phyloP scores from a whole-genome alignment of 306 rosid genomes.

The Gillenia trifoliata region DNA sequence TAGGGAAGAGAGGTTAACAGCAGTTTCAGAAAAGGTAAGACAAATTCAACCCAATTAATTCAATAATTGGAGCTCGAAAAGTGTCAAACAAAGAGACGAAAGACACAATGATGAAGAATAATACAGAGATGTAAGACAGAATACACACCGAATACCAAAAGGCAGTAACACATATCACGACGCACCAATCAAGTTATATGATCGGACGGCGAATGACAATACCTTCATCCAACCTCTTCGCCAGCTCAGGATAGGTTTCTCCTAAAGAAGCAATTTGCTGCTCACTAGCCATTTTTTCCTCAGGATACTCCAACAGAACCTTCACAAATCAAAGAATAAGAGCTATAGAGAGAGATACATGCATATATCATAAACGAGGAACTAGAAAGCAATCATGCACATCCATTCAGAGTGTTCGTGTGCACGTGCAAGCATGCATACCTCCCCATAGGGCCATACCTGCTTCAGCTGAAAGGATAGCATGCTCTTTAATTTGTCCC shows the following conservation, averaged over 20 bases:
- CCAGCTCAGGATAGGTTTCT: conserved; percentile 61
- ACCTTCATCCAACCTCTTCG: conserved; percentile 82
- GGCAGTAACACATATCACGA: neutral
- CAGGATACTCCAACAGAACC: conserved; percentile 81
- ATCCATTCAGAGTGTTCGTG: neutral
- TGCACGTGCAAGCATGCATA: conserved; percentile 6
- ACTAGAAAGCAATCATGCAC: neutral
- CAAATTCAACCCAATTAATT: neutral
- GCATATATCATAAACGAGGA: neutral
- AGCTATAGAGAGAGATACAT: neutral
- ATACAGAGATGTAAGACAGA: neutral
- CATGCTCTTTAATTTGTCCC: conserved; percentile 87
- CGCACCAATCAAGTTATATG: neutral
- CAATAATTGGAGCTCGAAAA: neutral
- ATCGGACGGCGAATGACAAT: conserved; percentile 5
- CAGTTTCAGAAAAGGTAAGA: neutral
- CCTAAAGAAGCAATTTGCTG: conserved; percentile 66
- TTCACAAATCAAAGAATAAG: conserved; percentile 27
- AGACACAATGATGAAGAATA: neutral
- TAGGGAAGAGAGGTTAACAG: neutral
- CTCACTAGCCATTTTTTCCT: conserved; percentile 55
- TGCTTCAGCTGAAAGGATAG: conserved; percentile 89
- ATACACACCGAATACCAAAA: conserved; percentile 10
- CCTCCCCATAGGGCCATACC: conserved; percentile 99
- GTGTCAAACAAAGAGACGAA: neutral